Percentiles rank a stretch among this genome's conserved stretches.
Evolutionary conservation across 2,329 filamentous ascomycete genomes (phyloP).

Genomic region (Acrocalymma vagum): DNA sequence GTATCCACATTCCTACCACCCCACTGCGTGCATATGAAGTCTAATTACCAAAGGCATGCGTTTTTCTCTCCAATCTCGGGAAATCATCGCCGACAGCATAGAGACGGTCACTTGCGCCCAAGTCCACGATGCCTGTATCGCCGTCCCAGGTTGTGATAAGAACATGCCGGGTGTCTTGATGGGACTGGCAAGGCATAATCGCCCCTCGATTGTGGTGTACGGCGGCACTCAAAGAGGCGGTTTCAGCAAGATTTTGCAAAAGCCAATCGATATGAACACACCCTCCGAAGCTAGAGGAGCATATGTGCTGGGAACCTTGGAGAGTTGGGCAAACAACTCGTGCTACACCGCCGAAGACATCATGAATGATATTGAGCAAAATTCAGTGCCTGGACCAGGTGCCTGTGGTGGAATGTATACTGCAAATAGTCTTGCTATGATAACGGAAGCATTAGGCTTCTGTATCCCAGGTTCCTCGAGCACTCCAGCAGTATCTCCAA

Average conservation of each 20-base stretch:
- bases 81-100: conserved; percentile 91
- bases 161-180: conserved; percentile 94
- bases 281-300: conserved; percentile 88
- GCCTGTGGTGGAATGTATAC: conserved; percentile 93
- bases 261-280: conserved; percentile 83
- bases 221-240: conserved; percentile 89
- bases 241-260: conserved; percentile 75
- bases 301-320: conserved; percentile 75
- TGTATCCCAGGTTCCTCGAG: conserved; percentile 82
- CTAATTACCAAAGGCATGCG: too few relatives aligned
- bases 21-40: too few relatives aligned
- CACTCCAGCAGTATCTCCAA: conserved; percentile 77
- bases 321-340: conserved; percentile 71
- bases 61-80: conserved; percentile 85
- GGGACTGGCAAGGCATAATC: conserved; percentile 87
- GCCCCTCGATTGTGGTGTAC: conserved; percentile 93
- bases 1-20: too few relatives aligned
- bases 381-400: conserved; percentile 78
- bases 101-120: conserved; percentile 91
- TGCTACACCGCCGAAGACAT: conserved; percentile 78
- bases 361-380: conserved; percentile 78
- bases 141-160: conserved; percentile 93
- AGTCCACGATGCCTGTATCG: conserved; percentile 89
- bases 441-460: conserved; percentile 85
- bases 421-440: conserved; percentile 89